A percentile compares a stretch with the other conserved stretches of the same genome.
Evolutionary conservation across 2,329 filamentous ascomycete genomes (phyloP).

Genomic region (Graphilbum fragrans): DNA sequence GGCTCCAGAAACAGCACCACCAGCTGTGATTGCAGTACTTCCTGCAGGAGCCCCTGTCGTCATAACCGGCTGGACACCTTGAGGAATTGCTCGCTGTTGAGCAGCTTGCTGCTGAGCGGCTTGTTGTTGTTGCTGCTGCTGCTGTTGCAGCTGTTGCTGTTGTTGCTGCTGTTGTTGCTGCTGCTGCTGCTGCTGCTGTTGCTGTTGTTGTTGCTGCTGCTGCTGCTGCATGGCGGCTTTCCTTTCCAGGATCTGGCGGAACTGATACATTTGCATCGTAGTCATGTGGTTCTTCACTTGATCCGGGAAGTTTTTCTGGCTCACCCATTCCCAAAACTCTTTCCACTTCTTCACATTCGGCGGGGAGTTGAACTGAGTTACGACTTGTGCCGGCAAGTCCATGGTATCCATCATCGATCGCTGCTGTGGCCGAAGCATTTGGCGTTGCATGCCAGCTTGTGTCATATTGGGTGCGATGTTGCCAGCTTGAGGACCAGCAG

Average conservation of each 20-base stretch:
- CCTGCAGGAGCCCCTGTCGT: background rate
- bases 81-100: slow-evolving; percentile 9
- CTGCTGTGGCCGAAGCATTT: slow-evolving; percentile 16
- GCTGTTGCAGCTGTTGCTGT: slow-evolving; percentile 6
- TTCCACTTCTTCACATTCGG: slow-evolving; percentile 36
- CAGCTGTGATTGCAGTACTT: background rate
- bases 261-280: slow-evolving; percentile 26
- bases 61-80: slow-evolving; percentile 5
- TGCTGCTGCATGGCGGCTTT: slow-evolving; percentile 2
- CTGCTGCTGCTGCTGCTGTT: slow-evolving; percentile 5
- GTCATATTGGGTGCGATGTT: slow-evolving; percentile 5
- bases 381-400: slow-evolving; percentile 29
- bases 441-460: slow-evolving; percentile 11
- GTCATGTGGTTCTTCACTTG: slow-evolving; percentile 20
- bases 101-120: background rate
- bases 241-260: slow-evolving; percentile 16
- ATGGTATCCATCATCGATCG: slow-evolving; percentile 32
- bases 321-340: slow-evolving; percentile 30
- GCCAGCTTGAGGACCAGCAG: slow-evolving; percentile 3
- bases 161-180: slow-evolving; percentile 2
- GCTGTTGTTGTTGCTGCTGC: slow-evolving; percentile 3
- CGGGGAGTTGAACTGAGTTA: slow-evolving; percentile 21
- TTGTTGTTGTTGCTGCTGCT: slow-evolving; percentile 1
- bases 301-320: slow-evolving; percentile 22
- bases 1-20: background rate